phyloP scores from a whole-genome alignment of 768 basidiomycete genomes.

The Hortiboletus flavorubellus region DNA sequence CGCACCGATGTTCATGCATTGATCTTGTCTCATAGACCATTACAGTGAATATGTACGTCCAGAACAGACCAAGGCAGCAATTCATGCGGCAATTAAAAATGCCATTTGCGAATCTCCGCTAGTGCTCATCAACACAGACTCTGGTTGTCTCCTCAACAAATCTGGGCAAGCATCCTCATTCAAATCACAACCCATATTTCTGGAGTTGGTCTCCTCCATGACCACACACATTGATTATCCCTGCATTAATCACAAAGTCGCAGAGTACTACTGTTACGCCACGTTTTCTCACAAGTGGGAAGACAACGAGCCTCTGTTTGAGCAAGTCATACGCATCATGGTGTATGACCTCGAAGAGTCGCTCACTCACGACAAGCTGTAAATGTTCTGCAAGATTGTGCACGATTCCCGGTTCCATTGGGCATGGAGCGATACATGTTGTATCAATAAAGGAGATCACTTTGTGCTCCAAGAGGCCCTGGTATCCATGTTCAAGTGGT shows the following conservation, averaged over 20 bases:
- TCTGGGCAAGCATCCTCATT: neutral
- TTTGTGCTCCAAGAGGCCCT: neutral
- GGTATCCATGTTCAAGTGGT: neutral
- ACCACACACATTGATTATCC: neutral
- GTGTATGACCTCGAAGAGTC: neutral
- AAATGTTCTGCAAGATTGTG: neutral
- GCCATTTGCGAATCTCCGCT: conserved; percentile 2
- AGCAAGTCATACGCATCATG: neutral
- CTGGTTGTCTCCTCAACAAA: conserved; percentile 4
- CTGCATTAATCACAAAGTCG: neutral
- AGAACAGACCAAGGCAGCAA: neutral
- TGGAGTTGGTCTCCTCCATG: conserved; percentile 3
- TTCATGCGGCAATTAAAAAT: neutral
- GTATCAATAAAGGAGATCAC: neutral
- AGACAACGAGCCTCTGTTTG: neutral
- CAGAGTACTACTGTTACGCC: neutral
- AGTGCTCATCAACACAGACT: conserved; percentile 2
- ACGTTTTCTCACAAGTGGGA: neutral
- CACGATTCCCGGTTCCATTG: neutral
- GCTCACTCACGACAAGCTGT: neutral
- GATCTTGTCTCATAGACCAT: neutral
- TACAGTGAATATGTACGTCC: no score
- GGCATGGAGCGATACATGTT: neutral
- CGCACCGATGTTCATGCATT: neutral
- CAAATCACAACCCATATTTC: neutral